A percentile compares a stretch with the other conserved stretches of the same genome.
Evolutionary conservation across 139 green algal genomes (phyloP).

Genomic region (Desmodesmus armatus): DNA sequence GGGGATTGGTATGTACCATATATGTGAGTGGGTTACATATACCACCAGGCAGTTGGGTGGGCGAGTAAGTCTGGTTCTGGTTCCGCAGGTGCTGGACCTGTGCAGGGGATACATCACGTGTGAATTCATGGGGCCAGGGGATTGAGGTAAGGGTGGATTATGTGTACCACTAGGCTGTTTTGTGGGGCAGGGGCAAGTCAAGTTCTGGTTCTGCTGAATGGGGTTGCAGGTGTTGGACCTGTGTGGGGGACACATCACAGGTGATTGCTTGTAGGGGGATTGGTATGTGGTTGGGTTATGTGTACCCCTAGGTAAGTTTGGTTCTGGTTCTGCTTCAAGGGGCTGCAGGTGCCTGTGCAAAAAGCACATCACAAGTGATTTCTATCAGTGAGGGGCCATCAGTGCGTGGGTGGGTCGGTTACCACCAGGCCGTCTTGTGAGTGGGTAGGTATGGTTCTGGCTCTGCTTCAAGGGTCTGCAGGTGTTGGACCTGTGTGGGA

Average conservation of each 20-base stretch:
- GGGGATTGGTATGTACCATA: not conserved
- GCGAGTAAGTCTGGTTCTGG: no score
- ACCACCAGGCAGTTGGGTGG: no score
- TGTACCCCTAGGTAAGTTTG: no score
- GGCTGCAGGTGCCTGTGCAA: not conserved
- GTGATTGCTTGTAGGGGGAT: not conserved
- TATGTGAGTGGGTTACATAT: not conserved
- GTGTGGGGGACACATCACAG: constrained; percentile 5
- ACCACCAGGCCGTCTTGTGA: no score
- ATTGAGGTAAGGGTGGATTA: no score
- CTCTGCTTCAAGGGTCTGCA: constrained; percentile 6
- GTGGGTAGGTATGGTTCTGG: no score
- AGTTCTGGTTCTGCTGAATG: no score
- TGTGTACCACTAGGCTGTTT: no score
- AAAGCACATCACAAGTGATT: not conserved
- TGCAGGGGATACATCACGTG: not conserved
- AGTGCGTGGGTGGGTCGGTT: no score
- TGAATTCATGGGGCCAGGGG: no score
- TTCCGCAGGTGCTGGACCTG: not conserved
- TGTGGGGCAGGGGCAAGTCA: no score
- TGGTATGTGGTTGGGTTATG: not conserved
- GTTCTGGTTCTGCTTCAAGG: not conserved
- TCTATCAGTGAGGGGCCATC: no score
- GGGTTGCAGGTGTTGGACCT: constrained; percentile 15
- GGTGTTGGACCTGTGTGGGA: constrained; percentile 13